Evolutionary conservation across 805 yeast species (phyloP).

Genomic region (Phaffomyces thermotolerans): DNA sequence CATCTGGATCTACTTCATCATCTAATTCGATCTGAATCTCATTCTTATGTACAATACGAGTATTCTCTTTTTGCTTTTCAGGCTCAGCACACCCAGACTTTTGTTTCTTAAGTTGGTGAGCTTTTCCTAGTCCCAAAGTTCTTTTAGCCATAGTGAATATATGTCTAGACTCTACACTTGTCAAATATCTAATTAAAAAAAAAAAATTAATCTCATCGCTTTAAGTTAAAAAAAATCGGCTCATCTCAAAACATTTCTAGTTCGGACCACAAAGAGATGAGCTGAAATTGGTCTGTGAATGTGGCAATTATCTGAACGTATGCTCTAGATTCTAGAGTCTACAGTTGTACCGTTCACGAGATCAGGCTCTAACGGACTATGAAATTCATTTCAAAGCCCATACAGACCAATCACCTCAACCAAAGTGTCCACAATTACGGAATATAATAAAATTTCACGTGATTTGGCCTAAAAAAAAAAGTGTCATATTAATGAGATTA

Average conservation of each 20-base stretch:
- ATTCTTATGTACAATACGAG: slow-evolving; percentile 6
- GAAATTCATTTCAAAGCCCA: background rate
- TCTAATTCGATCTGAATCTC: slow-evolving; percentile 61
- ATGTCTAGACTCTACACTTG: no score
- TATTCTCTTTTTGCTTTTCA: slow-evolving; percentile 14
- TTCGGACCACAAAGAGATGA: background rate
- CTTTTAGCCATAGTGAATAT: slow-evolving; percentile 46
- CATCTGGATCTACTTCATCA: slow-evolving; percentile 65
- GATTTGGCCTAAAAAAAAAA: background rate
- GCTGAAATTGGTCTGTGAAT: background rate
- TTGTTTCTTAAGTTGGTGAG: slow-evolving; percentile 40
- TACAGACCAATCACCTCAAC: background rate
- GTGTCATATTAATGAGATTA: no score
- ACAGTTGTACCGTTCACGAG: no score
- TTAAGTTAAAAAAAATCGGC: background rate
- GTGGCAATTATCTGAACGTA: no score
- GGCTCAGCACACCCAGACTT: slow-evolving; percentile 16
- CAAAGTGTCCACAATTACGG: background rate
- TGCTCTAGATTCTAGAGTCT: no score
- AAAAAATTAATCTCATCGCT: background rate
- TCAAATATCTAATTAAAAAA: no score
- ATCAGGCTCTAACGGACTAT: no score
- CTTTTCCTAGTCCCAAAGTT: slow-evolving; percentile 57
- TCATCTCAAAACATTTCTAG: background rate
- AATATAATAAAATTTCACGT: slow-evolving; percentile 3